Evolutionary conservation across 805 yeast species (phyloP), one percentile per base, ranked within the genome.

Genomic region (Jamesozyma rosinii): DNA sequence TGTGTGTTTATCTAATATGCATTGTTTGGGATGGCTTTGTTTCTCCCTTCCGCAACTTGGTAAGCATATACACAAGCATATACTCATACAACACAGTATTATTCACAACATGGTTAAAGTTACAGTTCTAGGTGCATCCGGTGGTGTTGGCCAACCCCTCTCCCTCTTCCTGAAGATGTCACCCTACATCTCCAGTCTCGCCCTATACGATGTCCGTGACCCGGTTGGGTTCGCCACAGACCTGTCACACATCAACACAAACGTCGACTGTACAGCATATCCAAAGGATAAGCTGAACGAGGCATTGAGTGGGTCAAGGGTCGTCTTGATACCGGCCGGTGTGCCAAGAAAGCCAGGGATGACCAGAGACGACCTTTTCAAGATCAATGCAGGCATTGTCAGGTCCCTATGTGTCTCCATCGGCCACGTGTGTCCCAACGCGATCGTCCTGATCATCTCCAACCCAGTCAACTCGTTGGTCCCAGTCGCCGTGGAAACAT

Each of bases 341-440:
- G 92, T 89, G 46, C 97, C 95, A 73, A 85, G 94, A 79, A 89
- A 88, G 74, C 97, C 97, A 54, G 97, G 97, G 67, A 89, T 89
- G 97, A 86, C 96, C 61, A 83, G 97, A 75, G 97, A 89, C 66
- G 97, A 89, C 65, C 75, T 89, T 59, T 89, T 89, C 81, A 82
- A 86, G 74, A 88, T 94, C 72, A 89, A 89, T 63, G 97, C 97
- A 42, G 81, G 92, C 41, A 89, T 89, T 66, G 95, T 89, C 49
- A 81, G 92, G 65, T 95, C 84, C 67, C 75, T 89, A 67, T 95
- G 95, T 65, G 74, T 81, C 69, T 82, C 87, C 42, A 78, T 77
- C 56, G 95, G 92, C 49, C 85, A 82, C 51, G 63, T 72, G 66
- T 75, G 84, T 53, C 96, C 96, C 61, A 75, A 83, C 55, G 96